Conservation (phyloP, 768 basidiomycete genomes). For the Porphyrellus cyaneotinctus region DNA sequence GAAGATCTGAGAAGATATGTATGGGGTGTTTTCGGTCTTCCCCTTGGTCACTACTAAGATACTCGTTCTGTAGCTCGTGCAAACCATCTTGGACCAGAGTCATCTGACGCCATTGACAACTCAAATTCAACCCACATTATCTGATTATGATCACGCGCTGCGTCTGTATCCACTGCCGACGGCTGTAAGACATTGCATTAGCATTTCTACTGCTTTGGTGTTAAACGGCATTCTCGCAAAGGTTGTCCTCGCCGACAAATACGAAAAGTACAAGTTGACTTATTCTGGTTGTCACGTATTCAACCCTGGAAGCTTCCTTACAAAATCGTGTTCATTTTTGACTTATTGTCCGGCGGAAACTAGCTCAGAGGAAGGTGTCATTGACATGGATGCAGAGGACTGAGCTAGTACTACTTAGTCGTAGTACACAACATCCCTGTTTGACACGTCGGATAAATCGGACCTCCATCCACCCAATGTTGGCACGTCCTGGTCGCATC, state of each 20-base stretch:
- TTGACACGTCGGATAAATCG: not conserved
- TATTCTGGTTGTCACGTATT: conserved; percentile 99
- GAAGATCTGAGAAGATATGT: conserved; percentile 89
- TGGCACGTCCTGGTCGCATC: conserved; percentile 16
- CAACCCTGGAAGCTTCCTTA: conserved; percentile 92
- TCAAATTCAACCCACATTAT: conserved; percentile 79
- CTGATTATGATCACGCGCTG: conserved; percentile 89
- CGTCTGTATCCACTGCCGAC: conserved; percentile 94
- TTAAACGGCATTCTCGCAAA: conserved; percentile 30
- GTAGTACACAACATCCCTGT: not conserved
- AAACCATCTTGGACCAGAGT: conserved; percentile 91
- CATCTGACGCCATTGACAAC: conserved; percentile 87
- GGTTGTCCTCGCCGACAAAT: conserved; percentile 94
- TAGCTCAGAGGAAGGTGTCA: conserved; percentile 76
- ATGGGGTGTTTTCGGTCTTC: conserved; percentile 28
- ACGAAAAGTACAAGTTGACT: conserved; percentile 92
- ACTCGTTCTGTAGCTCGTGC: conserved; percentile 65
- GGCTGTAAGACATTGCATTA: conserved; percentile 50
- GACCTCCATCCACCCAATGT: conserved; percentile 17
- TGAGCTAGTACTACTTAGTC: conserved; percentile 6
- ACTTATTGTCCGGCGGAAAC: conserved; percentile 84
- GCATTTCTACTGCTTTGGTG: not conserved
- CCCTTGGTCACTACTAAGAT: not conserved
- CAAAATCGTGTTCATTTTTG: conserved; percentile 79
- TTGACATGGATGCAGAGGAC: conserved; percentile 39